These are phyloP conservation scores for Puccinia horiana DNA, from an alignment of 1,284 basidiomycete genomes.

Conservation along the genomic window DNA sequence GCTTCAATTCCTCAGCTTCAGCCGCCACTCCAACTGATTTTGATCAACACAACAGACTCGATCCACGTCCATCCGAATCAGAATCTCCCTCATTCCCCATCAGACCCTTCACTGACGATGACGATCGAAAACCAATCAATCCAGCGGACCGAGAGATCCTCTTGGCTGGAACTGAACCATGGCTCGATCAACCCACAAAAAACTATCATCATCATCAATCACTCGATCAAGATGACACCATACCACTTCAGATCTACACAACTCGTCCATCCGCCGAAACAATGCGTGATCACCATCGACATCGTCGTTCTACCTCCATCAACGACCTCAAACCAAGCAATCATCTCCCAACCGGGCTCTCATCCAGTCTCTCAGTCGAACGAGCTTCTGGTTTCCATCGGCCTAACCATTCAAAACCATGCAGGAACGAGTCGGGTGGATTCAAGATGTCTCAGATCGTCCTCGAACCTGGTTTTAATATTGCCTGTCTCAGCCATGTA, in stretches of 20 bases:
- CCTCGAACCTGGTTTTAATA: constrained; percentile 31
- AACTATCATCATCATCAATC: neutral
- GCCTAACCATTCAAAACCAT: neutral
- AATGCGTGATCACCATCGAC: neutral
- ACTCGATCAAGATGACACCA: neutral
- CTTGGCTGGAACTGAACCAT: neutral
- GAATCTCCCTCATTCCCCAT: neutral
- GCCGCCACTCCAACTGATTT: neutral
- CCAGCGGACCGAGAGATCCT: neutral
- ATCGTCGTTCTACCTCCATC: constrained; percentile 7
- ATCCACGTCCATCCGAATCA: neutral
- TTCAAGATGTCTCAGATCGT: constrained; percentile 12
- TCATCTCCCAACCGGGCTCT: neutral
- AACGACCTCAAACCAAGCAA: neutral
- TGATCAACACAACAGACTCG: neutral
- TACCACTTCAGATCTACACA: constrained; percentile 30
- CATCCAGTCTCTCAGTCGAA: constrained; percentile 22
- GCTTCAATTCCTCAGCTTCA: constrained; percentile 10
- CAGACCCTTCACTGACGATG: neutral
- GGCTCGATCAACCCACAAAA: neutral
- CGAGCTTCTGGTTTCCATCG: neutral
- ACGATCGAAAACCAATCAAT: constrained; percentile 16
- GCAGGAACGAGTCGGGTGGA: neutral
- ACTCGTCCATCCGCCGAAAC: constrained; percentile 30
- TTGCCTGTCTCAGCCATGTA: constrained; percentile 66